Base-by-base conservation (phyloP, 148 eudicot species). In the Camellia japonica region DNA sequence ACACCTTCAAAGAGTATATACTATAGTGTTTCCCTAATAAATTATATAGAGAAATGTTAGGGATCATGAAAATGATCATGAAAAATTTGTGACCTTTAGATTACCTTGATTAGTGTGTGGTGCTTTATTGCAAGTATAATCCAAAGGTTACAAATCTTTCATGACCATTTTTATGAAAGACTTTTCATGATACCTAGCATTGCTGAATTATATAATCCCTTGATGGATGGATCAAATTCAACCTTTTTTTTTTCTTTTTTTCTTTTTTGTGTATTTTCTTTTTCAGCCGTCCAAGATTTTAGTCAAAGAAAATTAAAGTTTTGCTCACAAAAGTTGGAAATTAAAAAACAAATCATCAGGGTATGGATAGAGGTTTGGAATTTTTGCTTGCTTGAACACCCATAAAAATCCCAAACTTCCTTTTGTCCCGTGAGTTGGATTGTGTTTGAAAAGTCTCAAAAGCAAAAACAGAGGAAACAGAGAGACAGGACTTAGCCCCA, bases 311-410 rank as follows among this genome's bases (percentile, higher is more conserved):
- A n/a, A n/a, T n/a, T n/a, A n/a, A n/a, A 43, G 68, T 66, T 52
- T 42, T 20, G 15, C 41, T 16, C 43, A 54, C 20, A 38, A 47
- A 62, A 23, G 56, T 3, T 62, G 9, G 55, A 60, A 42, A 51
- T 49, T 20, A 71, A 30, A 9, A 23, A 51, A 51, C 42, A 63
- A 14, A 47, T 47, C 12, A 23, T 20, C 30, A 54, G 30, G 74
- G 20, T 49, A 71, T 59, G 43, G 78, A 80, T 69, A 59, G 46
- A 65, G 56, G 54, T 66, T 80, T 73, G 78, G 78, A 42, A 80
- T 30, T 20, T 54, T 75, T 67, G 19, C 58, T 81, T 74, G 67
- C 69, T 52, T 80, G 59, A 60, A 4, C 43, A 49, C 30, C 61
- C 42, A 64, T 61, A 38, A 60, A 54, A 4, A 30, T 63, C 30